Conservation (phyloP, 2,329 filamentous ascomycete species). For the Alternaria postmessia region DNA sequence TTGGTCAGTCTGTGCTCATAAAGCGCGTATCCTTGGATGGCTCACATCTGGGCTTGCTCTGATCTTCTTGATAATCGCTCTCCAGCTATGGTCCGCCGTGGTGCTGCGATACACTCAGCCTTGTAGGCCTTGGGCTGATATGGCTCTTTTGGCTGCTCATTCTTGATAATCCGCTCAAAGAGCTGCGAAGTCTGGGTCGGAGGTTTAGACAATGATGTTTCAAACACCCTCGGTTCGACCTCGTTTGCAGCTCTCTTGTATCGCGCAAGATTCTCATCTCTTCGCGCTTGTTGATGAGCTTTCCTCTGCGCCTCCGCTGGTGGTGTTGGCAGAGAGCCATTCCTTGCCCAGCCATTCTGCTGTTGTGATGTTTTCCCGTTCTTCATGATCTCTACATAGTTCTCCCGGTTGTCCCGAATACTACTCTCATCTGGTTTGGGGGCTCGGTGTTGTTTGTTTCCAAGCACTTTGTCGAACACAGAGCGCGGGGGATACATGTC, state of each 20-base stretch:
- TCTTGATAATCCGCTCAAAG: conserved; percentile 16
- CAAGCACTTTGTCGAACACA: conserved; percentile 27
- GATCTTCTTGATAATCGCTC: conserved; percentile 19
- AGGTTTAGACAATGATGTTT: conserved; percentile 3
- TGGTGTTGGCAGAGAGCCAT: conserved; percentile 31
- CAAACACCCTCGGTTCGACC: background rate
- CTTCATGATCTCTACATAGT: conserved; percentile 23
- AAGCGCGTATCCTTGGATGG: background rate
- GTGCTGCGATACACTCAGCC: conserved; percentile 17
- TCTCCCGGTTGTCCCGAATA: conserved; percentile 21
- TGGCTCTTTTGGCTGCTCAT: conserved; percentile 14
- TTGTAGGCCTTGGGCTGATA: conserved; percentile 25
- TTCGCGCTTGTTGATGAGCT: conserved; percentile 12
- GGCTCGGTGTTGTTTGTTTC: conserved; percentile 12
- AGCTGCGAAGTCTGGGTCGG: conserved; percentile 17
- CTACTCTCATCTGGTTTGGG: conserved; percentile 11
- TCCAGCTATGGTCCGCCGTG: conserved; percentile 18
- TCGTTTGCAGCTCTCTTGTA: background rate
- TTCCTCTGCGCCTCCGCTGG: conserved; percentile 27
- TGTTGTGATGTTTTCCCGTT: conserved; percentile 11
- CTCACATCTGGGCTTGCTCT: conserved; percentile 26
- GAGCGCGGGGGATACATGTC: conserved; percentile 15
- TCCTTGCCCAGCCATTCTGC: conserved; percentile 8
- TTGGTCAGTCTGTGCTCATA: background rate
- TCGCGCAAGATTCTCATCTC: background rate